Evolutionary conservation across 2,329 filamentous ascomycete genomes (phyloP).

Genomic region (Hymenoscyphus occultus): DNA sequence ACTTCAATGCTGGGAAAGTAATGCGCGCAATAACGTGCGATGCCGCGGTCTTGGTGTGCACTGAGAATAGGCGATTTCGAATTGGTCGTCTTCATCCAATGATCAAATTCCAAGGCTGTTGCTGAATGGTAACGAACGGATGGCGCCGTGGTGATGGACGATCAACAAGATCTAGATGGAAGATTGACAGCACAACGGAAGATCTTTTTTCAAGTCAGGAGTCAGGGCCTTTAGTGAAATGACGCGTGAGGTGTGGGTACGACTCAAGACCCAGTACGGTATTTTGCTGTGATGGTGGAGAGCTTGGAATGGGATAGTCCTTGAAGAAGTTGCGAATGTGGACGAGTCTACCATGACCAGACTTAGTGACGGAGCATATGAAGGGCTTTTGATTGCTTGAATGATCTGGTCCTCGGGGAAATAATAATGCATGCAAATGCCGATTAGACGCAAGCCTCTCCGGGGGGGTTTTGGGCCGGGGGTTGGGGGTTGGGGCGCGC

Average conservation of each 20-base stretch:
- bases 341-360: slow-evolving; percentile 3
- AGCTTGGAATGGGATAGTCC: neutral
- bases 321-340: slow-evolving; percentile 2
- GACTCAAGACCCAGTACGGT: neutral
- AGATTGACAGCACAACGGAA: neutral
- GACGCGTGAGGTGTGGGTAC: slow-evolving; percentile 2
- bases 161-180: neutral
- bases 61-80: neutral
- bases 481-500: slow-evolving; percentile 5
- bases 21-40: neutral
- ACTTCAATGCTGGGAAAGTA: neutral
- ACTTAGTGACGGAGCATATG: slow-evolving; percentile 1
- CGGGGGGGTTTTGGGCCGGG: neutral
- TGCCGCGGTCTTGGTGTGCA: neutral
- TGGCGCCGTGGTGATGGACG: neutral
- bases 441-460: slow-evolving; percentile 4
- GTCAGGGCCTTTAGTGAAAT: slow-evolving; percentile 3
- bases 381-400: slow-evolving; percentile 4
- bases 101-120: neutral
- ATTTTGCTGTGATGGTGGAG: neutral
- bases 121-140: neutral
- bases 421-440: slow-evolving; percentile 6
- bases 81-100: neutral
- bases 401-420: slow-evolving; percentile 5
- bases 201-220: neutral